Evolutionary conservation across 2,329 filamentous ascomycete genomes (phyloP).

Genomic region (Trichoderma polysporum): DNA sequence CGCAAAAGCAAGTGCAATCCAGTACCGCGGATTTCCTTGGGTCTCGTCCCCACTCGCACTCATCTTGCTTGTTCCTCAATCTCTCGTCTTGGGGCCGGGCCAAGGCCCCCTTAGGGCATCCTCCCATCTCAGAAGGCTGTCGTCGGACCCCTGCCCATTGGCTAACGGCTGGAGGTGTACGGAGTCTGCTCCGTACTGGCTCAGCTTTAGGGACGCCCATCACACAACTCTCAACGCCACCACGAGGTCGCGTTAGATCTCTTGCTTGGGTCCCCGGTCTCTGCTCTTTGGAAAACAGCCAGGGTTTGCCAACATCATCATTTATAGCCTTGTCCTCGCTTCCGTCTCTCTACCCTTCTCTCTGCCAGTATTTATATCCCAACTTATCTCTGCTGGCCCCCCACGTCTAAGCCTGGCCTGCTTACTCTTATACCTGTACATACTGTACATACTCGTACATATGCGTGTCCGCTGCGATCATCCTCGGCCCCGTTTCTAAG

Average conservation of each 20-base stretch:
- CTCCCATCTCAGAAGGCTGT: constrained; percentile 16
- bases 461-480: constrained; percentile 21
- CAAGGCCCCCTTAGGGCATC: constrained; percentile 19
- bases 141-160: constrained; percentile 20
- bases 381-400: constrained; percentile 11
- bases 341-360: constrained; percentile 11
- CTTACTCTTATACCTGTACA: background rate
- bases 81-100: constrained; percentile 18
- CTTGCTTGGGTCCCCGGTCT: constrained; percentile 27
- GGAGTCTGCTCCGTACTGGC: constrained; percentile 15
- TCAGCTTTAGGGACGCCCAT: constrained; percentile 25
- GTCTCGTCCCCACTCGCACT: constrained; percentile 26
- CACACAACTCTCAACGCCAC: constrained; percentile 34
- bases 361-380: constrained; percentile 19
- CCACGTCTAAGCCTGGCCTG: constrained; percentile 13
- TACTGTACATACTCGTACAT: background rate
- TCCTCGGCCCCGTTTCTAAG: constrained; percentile 17
- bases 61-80: constrained; percentile 23
- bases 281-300: constrained; percentile 12
- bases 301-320: constrained; percentile 24
- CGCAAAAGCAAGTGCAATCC: constrained; percentile 35
- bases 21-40: constrained; percentile 34
- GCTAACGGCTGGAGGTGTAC: constrained; percentile 21
- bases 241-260: constrained; percentile 40
- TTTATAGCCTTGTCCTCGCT: constrained; percentile 21